Evolutionary conservation across 1,284 basidiomycete genomes (phyloP).

Genomic region (Schizopora paradoxa): DNA sequence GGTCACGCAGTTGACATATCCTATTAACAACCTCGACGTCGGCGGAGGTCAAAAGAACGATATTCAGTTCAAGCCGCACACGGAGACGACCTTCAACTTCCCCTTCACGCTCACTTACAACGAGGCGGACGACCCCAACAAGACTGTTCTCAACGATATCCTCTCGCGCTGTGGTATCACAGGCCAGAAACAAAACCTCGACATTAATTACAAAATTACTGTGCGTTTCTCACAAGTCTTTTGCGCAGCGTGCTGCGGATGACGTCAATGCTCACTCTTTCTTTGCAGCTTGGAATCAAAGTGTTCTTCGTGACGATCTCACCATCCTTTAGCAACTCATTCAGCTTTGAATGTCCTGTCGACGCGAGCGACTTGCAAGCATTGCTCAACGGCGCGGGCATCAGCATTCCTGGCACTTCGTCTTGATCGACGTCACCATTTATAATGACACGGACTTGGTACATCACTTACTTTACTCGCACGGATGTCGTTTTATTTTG

Average conservation of each 20-base stretch:
- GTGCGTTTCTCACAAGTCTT: conserved; percentile 30
- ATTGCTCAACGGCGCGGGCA: conserved; percentile 1
- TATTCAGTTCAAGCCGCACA: conserved; percentile 60
- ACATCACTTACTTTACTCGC: no score
- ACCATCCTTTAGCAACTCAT: conserved; percentile 61
- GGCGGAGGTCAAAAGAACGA: conserved; percentile 64
- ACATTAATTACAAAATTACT: conserved; percentile 65
- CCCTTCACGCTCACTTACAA: conserved; percentile 77
- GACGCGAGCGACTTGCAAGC: conserved; percentile 22
- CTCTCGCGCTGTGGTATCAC: conserved; percentile 62
- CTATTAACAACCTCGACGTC: conserved; percentile 60
- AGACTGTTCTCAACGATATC: conserved; percentile 59
- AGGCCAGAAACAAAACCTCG: conserved; percentile 46
- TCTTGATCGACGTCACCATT: no score
- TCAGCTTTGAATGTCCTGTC: conserved; percentile 68
- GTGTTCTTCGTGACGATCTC: conserved; percentile 65
- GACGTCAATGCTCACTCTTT: conserved; percentile 5
- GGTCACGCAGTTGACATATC: conserved; percentile 60
- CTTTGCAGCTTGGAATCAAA: conserved; percentile 51
- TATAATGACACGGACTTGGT: no score
- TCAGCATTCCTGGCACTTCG: no score
- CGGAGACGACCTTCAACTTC: conserved; percentile 73
- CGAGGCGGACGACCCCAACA: conserved; percentile 50
- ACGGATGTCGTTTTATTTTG: no score
- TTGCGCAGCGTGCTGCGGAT: conserved; percentile 19